phyloP scores from a whole-genome alignment of 2,329 filamentous ascomycete genomes.

The Fusarium falciforme region DNA sequence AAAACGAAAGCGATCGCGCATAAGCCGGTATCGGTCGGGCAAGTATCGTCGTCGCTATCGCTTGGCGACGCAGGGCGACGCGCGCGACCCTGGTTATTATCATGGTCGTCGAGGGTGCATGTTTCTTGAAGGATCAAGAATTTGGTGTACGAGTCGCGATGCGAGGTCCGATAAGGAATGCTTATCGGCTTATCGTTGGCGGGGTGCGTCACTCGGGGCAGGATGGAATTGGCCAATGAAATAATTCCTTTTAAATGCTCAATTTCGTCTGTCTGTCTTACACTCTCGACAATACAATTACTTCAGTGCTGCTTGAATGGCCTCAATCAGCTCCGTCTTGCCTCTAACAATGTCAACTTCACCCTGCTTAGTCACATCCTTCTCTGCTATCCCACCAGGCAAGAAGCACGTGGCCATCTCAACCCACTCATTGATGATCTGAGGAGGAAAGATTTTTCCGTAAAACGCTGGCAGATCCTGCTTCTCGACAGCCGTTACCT shows the following conservation, averaged over 20 bases:
- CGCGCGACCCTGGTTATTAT: background rate
- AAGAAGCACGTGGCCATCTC: constrained; percentile 48
- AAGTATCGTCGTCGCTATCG: background rate
- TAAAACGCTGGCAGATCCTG: constrained; percentile 37
- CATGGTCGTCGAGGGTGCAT: background rate
- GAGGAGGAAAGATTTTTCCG: constrained; percentile 35
- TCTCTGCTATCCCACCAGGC: constrained; percentile 40
- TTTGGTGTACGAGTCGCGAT: background rate
- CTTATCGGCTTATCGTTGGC: background rate
- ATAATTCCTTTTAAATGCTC: background rate
- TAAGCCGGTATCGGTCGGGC: background rate
- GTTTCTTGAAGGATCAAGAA: background rate
- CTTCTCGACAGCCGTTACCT: constrained; percentile 43
- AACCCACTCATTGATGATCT: constrained; percentile 42
- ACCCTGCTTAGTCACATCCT: constrained; percentile 16
- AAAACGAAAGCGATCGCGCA: background rate
- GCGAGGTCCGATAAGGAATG: constrained; percentile 6
- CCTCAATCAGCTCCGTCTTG: constrained; percentile 29
- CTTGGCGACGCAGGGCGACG: background rate
- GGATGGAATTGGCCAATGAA: background rate
- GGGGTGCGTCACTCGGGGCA: constrained; percentile 22
- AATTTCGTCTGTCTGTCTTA: background rate
- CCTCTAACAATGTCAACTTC: constrained; percentile 38
- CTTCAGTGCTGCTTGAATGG: constrained; percentile 13
- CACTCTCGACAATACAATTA: background rate